Evolutionary conservation across 2,329 filamentous ascomycete species (phyloP), one percentile per base, ranked within the genome.

Genomic region (Chaetomium olivaceum): DNA sequence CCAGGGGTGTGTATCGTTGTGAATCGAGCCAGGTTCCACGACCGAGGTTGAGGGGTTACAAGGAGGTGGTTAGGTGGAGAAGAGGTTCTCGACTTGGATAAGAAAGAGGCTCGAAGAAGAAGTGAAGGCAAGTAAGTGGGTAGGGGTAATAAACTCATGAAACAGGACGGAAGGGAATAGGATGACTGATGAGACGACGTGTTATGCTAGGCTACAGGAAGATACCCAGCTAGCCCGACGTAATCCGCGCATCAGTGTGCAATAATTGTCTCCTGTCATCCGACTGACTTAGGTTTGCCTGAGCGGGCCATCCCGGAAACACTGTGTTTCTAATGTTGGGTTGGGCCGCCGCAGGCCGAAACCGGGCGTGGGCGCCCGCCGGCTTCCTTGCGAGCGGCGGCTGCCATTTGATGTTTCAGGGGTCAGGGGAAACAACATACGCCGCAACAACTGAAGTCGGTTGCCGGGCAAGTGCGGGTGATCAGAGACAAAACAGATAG

Each of bases 201-300:
- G n/a, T n/a, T 29, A 48, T 16, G 46, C 55, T 58, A 23, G 56
- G 48, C 54, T 46, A 51, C 33, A 39, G 43, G 21, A 39, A 50
- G 50, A 50, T 21, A 50, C 62, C 60, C 7, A 48, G 52, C 58
- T n/a, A 51, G 11, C 61, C 39, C 48, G 16, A 52, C 29, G 46
- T 57, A 69, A 69, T 64, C 64, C 67, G 64, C 64, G 63, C 69
- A 70, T 66, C 33, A 50, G 58, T 64, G 51, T 60, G 61, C 59
- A 61, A 54, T 52, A 61, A 54, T 46, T 56, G n/a, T 62, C 60
- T 67, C 62, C 61, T 65, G 62, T 68, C 64, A 66, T 65, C 60
- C 54, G 60, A 62, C 50, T 62, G 50, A 58, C 65, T 6, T 19
- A 19, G 16, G 61, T 58, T 55, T 59, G 57, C 66, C 60, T n/a